Evolutionary conservation across 495 filamentous ascomycete species (phyloP), one percentile per base, ranked within the genome.

Genomic region (Podospora pseudoanserina): DNA sequence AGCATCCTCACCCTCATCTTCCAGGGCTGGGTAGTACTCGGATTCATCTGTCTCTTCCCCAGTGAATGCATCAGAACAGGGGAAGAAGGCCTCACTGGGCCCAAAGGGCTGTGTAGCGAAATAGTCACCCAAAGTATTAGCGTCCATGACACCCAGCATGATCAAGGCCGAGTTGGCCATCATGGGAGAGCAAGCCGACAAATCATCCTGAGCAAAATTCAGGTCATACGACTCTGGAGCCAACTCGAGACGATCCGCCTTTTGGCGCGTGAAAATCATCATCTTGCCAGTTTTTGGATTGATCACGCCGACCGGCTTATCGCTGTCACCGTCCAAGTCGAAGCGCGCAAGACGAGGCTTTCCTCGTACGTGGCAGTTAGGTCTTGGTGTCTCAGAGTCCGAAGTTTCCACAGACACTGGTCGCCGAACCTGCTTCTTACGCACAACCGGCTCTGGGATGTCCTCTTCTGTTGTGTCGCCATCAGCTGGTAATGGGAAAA

Each of bases 381-480:
- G 71, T 39, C 69, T 72, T 63, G 83, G 79, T 6, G 80, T 79
- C 64, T 83, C 82, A 57, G 80, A 83, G 44, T 82, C 81, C 4
- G 81, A 85, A 53, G 77, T 73, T 65, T 78, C 80, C 28, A 71
- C 70, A 26, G 69, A 32, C 65, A 75, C 72, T 63, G 78, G 73
- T 71, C 84, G 77, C 54, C 79, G 78, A 70, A 81, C 74, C 72
- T 81, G 76, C 72, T 85, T 88, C 68, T 85, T 85, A 53, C 88
- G 88, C 82, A 75, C 82, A 77, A 72, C 71, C 20, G 79, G 81
- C 66, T 83, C 86, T 60, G 87, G 87, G 5, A 88, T 80, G 65
- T 93, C 91, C 80, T 94, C 92, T 72, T 94, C 92, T 71, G 91
- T 94, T 53, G 92, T 94, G 70, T 93, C 91, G 65, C 91, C 91